phyloP scores from a whole-genome alignment of 768 basidiomycete species.

The Rhizopogon roseolus region DNA sequence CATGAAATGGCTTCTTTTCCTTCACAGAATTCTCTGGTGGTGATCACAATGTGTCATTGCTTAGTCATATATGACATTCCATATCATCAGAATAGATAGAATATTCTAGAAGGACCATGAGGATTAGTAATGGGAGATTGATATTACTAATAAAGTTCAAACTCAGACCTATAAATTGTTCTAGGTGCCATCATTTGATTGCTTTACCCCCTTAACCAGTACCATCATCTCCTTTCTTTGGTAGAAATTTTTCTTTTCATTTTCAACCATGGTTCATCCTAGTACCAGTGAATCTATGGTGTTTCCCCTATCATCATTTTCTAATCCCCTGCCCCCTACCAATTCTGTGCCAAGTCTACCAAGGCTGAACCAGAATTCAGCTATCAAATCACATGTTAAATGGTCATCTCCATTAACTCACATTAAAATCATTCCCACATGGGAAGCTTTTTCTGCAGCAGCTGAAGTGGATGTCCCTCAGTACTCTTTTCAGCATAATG shows the following conservation, averaged over 20 bases:
- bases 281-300: too few relatives aligned
- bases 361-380: background rate
- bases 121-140: background rate
- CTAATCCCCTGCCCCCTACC: background rate
- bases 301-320: background rate
- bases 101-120: background rate
- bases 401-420: conserved; percentile 3
- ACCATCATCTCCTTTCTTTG: background rate
- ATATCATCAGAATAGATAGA: background rate
- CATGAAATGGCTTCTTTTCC: too few relatives aligned
- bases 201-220: background rate
- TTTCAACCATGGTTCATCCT: background rate
- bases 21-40: too few relatives aligned
- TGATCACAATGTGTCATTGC: too few relatives aligned
- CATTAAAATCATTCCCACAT: background rate
- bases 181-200: background rate
- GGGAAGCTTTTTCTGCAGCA: background rate
- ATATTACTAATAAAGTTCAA: background rate
- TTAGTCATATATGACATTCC: background rate
- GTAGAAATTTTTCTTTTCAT: too few relatives aligned
- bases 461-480: background rate
- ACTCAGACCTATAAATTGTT: background rate
- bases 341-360: background rate
- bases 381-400: background rate
- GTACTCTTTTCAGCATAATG: background rate